These are phyloP conservation scores for Mixia osmundae DNA, from an alignment of 1,284 basidiomycete genomes.

Conservation along the genomic window DNA sequence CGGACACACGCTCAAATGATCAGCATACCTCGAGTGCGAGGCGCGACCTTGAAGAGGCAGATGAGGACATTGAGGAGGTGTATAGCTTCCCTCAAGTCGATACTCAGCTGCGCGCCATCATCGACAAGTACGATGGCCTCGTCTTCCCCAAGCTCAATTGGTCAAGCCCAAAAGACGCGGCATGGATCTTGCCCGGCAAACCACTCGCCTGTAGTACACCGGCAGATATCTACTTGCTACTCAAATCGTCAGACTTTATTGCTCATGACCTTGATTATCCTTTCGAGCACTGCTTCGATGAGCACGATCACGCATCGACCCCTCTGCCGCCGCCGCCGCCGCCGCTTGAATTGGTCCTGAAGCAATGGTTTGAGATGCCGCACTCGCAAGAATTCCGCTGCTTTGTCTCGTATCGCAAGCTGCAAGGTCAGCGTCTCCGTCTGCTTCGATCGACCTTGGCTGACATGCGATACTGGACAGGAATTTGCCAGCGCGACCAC, in stretches of 20 bases:
- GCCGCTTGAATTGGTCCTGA: slow-evolving; percentile 61
- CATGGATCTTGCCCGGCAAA: slow-evolving; percentile 72
- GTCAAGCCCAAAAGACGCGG: slow-evolving; percentile 74
- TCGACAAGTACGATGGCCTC: slow-evolving; percentile 44
- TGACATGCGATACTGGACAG: slow-evolving; percentile 24
- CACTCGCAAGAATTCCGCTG: slow-evolving; percentile 61
- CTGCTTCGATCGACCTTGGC: background rate
- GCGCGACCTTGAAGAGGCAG: too few relatives aligned
- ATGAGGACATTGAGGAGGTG: too few relatives aligned
- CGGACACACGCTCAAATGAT: too few relatives aligned
- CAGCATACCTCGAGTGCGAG: too few relatives aligned
- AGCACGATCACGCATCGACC: slow-evolving; percentile 5
- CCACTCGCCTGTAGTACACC: slow-evolving; percentile 68
- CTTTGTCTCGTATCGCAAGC: slow-evolving; percentile 44
- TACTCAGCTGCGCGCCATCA: slow-evolving; percentile 38
- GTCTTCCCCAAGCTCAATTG: slow-evolving; percentile 93
- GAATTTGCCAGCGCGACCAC: slow-evolving; percentile 66
- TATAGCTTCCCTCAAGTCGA: slow-evolving; percentile 52
- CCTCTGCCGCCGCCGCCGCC: slow-evolving; percentile 22
- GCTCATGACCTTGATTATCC: slow-evolving; percentile 45
- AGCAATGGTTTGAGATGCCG: slow-evolving; percentile 75
- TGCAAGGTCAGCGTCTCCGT: slow-evolving; percentile 34
- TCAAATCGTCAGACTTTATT: slow-evolving; percentile 83
- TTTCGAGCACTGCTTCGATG: slow-evolving; percentile 25
- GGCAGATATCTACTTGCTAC: slow-evolving; percentile 68